phyloP scores from a whole-genome alignment of 202 grass and related monocot species.

The Musa balbisiana region DNA sequence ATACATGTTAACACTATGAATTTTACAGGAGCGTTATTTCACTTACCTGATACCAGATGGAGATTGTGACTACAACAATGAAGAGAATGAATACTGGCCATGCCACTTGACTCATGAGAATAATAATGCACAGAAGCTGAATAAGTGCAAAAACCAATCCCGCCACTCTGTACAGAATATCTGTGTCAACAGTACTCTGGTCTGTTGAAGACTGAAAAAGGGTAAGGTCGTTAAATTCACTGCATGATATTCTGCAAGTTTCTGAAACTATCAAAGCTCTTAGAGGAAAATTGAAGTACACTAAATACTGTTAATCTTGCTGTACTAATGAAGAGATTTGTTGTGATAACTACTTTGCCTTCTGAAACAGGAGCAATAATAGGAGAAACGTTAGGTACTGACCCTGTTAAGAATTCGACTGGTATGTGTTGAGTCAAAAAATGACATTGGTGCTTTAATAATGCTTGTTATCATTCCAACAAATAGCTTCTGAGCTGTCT shows the following conservation, averaged over 20 bases:
- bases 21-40: not conserved
- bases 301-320: too few species aligned
- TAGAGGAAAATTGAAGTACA: too few species aligned
- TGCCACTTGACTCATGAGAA: constrained; percentile 90
- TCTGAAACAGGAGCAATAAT: not conserved
- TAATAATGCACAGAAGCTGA: constrained; percentile 69
- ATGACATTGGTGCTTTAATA: constrained; percentile 64
- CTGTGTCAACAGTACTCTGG: constrained; percentile 74
- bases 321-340: too few species aligned
- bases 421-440: constrained; percentile 79
- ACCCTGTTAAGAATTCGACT: constrained; percentile 90
- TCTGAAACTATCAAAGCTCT: not conserved
- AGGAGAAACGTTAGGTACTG: constrained; percentile 6
- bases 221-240: constrained; percentile 10
- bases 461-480: constrained; percentile 59
- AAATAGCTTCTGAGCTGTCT: constrained; percentile 70
- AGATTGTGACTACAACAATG: constrained; percentile 53
- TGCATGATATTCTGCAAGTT: not conserved
- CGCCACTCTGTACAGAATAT: constrained; percentile 80
- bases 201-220: constrained; percentile 79
- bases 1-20: not conserved
- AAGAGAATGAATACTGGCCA: constrained; percentile 86
- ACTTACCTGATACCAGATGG: constrained; percentile 75
- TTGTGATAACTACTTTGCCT: too few species aligned
- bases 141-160: constrained; percentile 71